Evolutionary conservation across 2,329 filamentous ascomycete genomes (phyloP).

Genomic region (Gnomoniopsis sp.): DNA sequence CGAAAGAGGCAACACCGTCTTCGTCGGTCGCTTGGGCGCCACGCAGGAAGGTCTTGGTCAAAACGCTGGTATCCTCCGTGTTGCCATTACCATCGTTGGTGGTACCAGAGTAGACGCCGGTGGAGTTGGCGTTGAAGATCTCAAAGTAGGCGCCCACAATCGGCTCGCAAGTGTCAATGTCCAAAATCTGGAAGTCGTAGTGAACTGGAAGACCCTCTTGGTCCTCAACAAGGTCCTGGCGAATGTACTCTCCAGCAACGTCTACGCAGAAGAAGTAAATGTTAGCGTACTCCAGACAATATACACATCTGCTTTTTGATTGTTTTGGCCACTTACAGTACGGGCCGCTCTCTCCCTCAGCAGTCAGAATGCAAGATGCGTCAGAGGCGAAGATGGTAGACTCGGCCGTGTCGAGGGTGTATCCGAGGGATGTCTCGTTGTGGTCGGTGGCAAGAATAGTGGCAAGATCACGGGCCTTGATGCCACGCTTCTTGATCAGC

Average conservation of each 20-base stretch:
- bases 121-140: constrained; percentile 46
- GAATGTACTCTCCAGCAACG: constrained; percentile 47
- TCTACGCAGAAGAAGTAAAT: constrained; percentile 15
- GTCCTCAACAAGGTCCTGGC: constrained; percentile 44
- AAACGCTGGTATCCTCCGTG: constrained; percentile 14
- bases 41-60: constrained; percentile 42
- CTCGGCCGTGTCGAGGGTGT: constrained; percentile 26
- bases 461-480: constrained; percentile 27
- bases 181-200: constrained; percentile 50
- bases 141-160: constrained; percentile 45
- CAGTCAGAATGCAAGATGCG: constrained; percentile 39
- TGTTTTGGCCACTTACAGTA: constrained; percentile 29
- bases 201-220: constrained; percentile 45
- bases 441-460: constrained; percentile 30
- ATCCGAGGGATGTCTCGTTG: constrained; percentile 29
- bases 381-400: constrained; percentile 32
- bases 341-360: constrained; percentile 44
- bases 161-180: constrained; percentile 49
- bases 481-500: constrained; percentile 30
- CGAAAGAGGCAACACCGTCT: constrained; percentile 47
- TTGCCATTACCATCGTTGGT: constrained; percentile 26
- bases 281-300: neutral
- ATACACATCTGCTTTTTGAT: neutral
- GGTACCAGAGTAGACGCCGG: constrained; percentile 39
- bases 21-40: constrained; percentile 43